A percentile compares a stretch with the other conserved stretches of the same genome.
phyloP scores from a whole-genome alignment of 176 grass and related monocot species.

The Triticum monococcum region DNA sequence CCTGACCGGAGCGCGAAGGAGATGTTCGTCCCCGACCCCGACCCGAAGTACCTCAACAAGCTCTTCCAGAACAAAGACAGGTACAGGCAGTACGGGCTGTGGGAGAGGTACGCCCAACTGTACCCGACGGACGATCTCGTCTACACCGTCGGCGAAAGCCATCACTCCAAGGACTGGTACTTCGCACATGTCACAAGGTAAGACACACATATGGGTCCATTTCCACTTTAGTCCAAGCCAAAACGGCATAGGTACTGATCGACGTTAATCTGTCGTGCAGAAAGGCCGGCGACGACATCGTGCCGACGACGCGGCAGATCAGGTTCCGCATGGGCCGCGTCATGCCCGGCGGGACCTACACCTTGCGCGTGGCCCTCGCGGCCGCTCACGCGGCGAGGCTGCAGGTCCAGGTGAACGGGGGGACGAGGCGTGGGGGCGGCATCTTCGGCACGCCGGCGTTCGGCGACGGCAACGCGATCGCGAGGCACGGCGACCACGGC shows the following conservation, averaged over 20 bases:
- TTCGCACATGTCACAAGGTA: conserved; percentile 77
- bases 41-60: conserved; percentile 41
- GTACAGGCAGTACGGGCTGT: conserved; percentile 78
- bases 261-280: not conserved
- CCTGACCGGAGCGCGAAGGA: conserved; percentile 69
- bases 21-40: conserved; percentile 66
- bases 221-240: not conserved
- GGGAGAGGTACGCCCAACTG: conserved; percentile 69
- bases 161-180: conserved; percentile 75
- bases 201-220: not conserved
- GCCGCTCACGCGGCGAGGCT: conserved; percentile 41
- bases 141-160: conserved; percentile 50
- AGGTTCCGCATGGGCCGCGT: conserved; percentile 22
- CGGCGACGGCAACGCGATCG: conserved; percentile 56
- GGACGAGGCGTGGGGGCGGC: not conserved
- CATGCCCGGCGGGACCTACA: conserved; percentile 18
- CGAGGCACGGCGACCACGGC: conserved; percentile 50
- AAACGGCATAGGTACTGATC: too few species aligned
- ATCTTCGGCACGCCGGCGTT: conserved; percentile 36
- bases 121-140: conserved; percentile 52
- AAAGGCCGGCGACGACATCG: not conserved
- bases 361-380: conserved; percentile 46
- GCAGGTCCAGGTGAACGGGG: conserved; percentile 31
- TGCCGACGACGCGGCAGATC: conserved; percentile 48
- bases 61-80: conserved; percentile 51